phyloP scores from a whole-genome alignment of 2,329 filamentous ascomycete genomes.

The Ophiostoma perfectum region DNA sequence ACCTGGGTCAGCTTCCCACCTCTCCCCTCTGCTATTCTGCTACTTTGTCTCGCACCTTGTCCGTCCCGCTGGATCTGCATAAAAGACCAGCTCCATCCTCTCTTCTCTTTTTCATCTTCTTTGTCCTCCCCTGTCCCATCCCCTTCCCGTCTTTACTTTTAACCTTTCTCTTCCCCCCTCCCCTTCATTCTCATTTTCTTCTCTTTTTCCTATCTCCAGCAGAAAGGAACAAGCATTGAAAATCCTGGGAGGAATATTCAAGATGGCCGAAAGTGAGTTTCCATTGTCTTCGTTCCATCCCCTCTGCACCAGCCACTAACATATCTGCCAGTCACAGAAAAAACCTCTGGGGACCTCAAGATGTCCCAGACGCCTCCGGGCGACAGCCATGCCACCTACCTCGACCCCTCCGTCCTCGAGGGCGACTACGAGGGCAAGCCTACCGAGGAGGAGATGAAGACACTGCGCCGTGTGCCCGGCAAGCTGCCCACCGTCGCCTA shows the following conservation, averaged over 20 bases:
- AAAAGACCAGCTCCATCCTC: constrained; percentile 18
- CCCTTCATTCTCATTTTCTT: not conserved
- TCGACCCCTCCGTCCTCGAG: constrained; percentile 23
- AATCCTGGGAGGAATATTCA: constrained; percentile 12
- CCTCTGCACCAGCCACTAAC: not conserved
- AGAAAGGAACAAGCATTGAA: constrained; percentile 10
- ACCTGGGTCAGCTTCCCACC: not conserved
- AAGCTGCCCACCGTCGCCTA: constrained; percentile 61
- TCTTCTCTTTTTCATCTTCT: constrained; percentile 8
- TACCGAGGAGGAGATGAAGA: constrained; percentile 56
- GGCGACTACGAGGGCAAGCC: constrained; percentile 42
- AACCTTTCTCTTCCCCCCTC: not conserved
- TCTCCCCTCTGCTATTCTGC: not conserved
- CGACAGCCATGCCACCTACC: constrained; percentile 20
- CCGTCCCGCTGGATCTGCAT: constrained; percentile 19
- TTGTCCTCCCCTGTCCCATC: constrained; percentile 3
- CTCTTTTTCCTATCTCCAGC: constrained; percentile 2
- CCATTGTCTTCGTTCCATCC: not conserved
- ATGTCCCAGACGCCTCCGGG: constrained; percentile 19
- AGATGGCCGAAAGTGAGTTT: constrained; percentile 20
- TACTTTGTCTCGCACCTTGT: not conserved
- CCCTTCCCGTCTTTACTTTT: not conserved
- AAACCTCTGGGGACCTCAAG: constrained; percentile 14
- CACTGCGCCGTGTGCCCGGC: constrained; percentile 59
- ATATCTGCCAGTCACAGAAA: constrained; percentile 12